Percentiles rank a stretch among this genome's conserved stretches.
Conservation (phyloP, 345 rosid species). For the Raphanus raphanistrum region DNA sequence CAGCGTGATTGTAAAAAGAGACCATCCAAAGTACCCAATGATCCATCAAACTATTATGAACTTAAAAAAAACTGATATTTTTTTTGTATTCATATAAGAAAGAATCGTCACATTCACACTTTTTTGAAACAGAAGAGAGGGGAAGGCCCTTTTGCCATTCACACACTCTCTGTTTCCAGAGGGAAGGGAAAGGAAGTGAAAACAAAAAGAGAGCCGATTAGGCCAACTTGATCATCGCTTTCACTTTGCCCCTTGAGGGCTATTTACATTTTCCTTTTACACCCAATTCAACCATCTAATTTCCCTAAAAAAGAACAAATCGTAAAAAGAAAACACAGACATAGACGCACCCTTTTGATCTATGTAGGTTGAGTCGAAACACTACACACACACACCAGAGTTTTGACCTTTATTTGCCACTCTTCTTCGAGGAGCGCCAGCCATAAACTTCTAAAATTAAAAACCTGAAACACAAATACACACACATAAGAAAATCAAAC, state of each 20-base stretch:
- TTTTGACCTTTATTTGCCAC: too few relatives aligned
- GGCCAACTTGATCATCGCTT: conserved; percentile 20
- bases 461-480: too few relatives aligned
- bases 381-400: not conserved
- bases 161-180: conserved; percentile 6
- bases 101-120: conserved; percentile 8
- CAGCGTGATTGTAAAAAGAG: too few relatives aligned
- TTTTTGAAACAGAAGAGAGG: conserved; percentile 24
- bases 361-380: not conserved
- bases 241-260: conserved; percentile 14
- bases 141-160: conserved; percentile 21
- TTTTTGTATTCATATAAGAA: not conserved
- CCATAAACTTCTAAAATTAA: too few relatives aligned
- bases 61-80: not conserved
- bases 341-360: not conserved
- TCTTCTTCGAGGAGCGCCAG: too few relatives aligned
- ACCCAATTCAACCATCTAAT: not conserved
- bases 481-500: too few relatives aligned
- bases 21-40: not conserved
- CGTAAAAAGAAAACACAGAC: not conserved
- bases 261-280: conserved; percentile 20
- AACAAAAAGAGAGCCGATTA: conserved; percentile 19
- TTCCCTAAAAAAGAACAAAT: not conserved
- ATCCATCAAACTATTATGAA: not conserved
- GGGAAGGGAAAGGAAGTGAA: conserved; percentile 20